Evolutionary conservation across 805 yeast genomes (phyloP), one percentile per base, ranked within the genome.

Genomic region (Torulaspora indica): DNA sequence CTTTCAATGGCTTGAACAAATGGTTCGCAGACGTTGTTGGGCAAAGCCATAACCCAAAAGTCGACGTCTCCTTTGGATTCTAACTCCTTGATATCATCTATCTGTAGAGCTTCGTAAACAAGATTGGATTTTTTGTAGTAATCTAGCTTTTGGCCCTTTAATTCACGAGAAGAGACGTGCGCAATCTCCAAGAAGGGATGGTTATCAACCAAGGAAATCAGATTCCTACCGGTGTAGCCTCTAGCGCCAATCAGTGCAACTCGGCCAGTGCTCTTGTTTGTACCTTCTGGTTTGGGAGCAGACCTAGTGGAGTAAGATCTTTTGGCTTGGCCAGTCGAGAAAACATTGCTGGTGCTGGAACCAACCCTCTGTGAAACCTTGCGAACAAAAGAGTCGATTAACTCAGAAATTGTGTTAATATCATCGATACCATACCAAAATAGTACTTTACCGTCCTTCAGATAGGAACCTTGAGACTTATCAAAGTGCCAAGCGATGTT

Each of bases 11-110:
- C 88, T 14, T 81, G 81, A 31, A 85, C 93, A 63, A 85, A 85
- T 43, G 89, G 93, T 62, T 81, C 81, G 62, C 98, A 93, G 30
- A 93, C 96, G 38, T 96, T 97, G 64, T 93, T 93, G 52, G 99
- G 99, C 58, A 93, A 76, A 1, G 98, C 98, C 98, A 95, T 93
- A 22, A 95, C 95, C 98, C 99, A 93, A 41, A 90, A 83, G 60
- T 93, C 98, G 46, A 93, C 86, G 42, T 78, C 85, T 39, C 81
- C 78, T 38, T 79, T 71, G 52, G 80, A 75, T 67, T 91, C 98
- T 50, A 93, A 69, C 52, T 73, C 69, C 60, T 79, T 79, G 53
- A 93, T 83, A 56, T 93, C 98, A 59, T 88, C 96, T 35, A 82
- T 76, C 61, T 83, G 90, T 56, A 93, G 73, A 67, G 90, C 93